Evolutionary conservation across 768 basidiomycete species (phyloP), one percentile per base, ranked within the genome.

Genomic region (Auricularia heimuer): DNA sequence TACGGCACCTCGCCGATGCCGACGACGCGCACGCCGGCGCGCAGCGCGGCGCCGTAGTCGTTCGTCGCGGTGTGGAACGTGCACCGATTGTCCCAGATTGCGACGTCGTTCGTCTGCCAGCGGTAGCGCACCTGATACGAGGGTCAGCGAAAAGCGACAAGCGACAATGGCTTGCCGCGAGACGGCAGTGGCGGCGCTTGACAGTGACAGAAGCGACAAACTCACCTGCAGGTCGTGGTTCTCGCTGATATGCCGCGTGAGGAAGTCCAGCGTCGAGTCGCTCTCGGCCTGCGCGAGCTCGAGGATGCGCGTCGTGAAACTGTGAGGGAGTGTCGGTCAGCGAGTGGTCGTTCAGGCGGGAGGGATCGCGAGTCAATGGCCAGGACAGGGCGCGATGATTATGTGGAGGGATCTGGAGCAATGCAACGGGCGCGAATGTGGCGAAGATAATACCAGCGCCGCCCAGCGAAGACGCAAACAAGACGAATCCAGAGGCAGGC

Each of bases 21-120:
- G 54, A 84, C 82, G 3, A 82, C 80, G 16, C 85, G 78, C 68
- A 82, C 79, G 4, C 85, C 85, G 45, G 75, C 71, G 58, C 70
- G 69, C 60, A 81, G 75, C 33, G 69, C 68, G 18, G 71, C 72
- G 3, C 66, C 67, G 68, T 79, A 80, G 65, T 80, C 78, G 67
- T 73, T 75, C 70, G 71, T 73, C 29, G 73, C 73, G 42, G 73
- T 82, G 67, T 83, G 82, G 72, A 76, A 79, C 0, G 81, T 81
- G 18, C 77, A 74, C 54, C 83, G 72, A 70, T 86, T 86, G 64
- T 85, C 84, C 85, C 84, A 86, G 68, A 86, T 83, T 0, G 85
- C 85, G 33, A 85, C 70, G 64, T 81, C 81, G 68, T 84, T 79
- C 47, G 70, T 69, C 39, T 73, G 71, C 83, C 85, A 86, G 21